These are phyloP conservation scores for Rhizophora apiculata DNA, from an alignment of 345 rosid genomes.

Conservation along the genomic window DNA sequence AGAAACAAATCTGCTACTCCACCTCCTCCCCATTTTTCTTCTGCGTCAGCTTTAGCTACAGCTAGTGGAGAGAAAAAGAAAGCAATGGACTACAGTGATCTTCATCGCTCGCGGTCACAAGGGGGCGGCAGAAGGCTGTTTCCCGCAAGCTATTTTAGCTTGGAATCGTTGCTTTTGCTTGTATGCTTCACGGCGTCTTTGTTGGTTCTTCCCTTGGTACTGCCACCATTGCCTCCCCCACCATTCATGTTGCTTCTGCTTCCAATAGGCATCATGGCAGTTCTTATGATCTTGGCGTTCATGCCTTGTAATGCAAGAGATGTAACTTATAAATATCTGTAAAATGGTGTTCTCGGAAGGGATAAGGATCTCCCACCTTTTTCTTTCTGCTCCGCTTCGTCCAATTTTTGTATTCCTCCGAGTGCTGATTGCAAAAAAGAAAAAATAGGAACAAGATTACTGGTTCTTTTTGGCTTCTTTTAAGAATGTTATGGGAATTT, in stretches of 20 bases:
- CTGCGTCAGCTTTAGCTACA: too few species aligned
- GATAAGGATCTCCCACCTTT: not conserved
- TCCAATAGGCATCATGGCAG: conserved; percentile 60
- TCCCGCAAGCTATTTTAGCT: conserved; percentile 49
- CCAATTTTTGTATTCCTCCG: not conserved
- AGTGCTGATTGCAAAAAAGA: not conserved
- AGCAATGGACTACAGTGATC: conserved; percentile 15
- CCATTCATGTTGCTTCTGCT: conserved; percentile 73
- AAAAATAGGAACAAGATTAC: not conserved
- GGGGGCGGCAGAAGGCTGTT: conserved; percentile 35
- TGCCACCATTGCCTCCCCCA: conserved; percentile 85
- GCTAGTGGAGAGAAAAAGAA: conserved; percentile 19
- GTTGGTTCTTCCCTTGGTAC: conserved; percentile 71
- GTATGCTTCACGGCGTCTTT: conserved; percentile 60
- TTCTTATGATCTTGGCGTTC: conserved; percentile 71
- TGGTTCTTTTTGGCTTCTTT: not conserved
- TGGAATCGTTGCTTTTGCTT: conserved; percentile 55
- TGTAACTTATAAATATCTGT: conserved; percentile 41
- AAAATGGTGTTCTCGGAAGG: conserved; percentile 25
- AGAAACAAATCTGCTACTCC: conserved; percentile 12
- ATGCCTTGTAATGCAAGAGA: conserved; percentile 56
- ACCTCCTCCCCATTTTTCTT: not conserved
- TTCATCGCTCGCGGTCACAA: conserved; percentile 28
- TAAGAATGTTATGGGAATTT: too few species aligned
- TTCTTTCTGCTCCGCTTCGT: not conserved